phyloP scores from a whole-genome alignment of 2,329 filamentous ascomycete genomes.

The Aspergillus felis region DNA sequence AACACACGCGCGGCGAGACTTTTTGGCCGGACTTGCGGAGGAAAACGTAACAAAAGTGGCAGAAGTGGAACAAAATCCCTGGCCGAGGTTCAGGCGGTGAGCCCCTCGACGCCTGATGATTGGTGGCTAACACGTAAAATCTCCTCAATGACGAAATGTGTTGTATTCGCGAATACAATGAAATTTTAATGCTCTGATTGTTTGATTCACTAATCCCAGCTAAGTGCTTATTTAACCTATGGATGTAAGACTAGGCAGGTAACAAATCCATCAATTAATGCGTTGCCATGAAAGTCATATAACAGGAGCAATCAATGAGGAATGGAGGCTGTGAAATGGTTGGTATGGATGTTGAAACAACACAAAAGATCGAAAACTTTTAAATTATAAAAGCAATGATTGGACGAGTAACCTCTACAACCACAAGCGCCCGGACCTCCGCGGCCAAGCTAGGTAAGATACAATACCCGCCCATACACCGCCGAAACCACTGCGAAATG shows the following conservation, averaged over 20 bases:
- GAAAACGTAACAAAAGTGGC: constrained; percentile 19
- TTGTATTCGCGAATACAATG: not conserved
- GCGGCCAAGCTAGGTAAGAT: not conserved
- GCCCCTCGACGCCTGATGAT: not conserved
- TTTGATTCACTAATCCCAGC: not conserved
- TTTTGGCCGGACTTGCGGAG: constrained; percentile 13
- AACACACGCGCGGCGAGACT: constrained; percentile 2
- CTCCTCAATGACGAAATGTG: constrained; percentile 8
- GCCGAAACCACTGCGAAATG: not conserved
- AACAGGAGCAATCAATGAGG: not conserved
- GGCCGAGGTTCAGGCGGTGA: constrained; percentile 8
- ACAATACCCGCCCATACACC: not conserved
- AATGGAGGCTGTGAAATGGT: not conserved
- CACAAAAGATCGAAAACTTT: not conserved
- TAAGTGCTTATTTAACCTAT: not conserved
- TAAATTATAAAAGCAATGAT: not conserved
- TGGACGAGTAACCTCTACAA: not conserved
- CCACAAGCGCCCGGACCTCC: not conserved
- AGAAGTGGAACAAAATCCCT: constrained; percentile 5
- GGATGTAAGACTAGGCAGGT: not conserved
- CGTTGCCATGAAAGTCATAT: not conserved
- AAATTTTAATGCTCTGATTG: not conserved
- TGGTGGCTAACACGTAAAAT: not conserved
- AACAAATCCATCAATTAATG: not conserved
- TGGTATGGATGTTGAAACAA: not conserved